phyloP scores from a whole-genome alignment of 78 protist species.

The Creolimax fragrantissima region DNA sequence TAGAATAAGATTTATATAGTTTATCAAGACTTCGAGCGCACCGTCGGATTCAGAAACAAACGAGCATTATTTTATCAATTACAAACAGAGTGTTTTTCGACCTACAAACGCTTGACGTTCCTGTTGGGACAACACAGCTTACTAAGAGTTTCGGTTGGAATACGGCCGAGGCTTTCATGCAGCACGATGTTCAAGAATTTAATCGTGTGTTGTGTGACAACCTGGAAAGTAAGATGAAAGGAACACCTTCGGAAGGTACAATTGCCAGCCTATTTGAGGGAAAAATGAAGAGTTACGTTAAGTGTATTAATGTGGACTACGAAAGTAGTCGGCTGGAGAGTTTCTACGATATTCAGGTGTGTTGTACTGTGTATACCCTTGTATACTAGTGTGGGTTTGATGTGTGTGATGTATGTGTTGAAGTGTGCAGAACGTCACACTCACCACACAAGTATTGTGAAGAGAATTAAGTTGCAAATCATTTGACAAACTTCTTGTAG shows the following conservation, averaged over 20 bases:
- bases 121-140: conserved; percentile 67
- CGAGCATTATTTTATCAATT: too few species aligned
- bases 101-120: conserved; percentile 41
- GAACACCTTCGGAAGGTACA: conserved; percentile 76
- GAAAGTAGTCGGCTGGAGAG: background rate
- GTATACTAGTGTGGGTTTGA: too few species aligned
- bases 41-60: too few species aligned
- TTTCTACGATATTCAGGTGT: conserved; percentile 44
- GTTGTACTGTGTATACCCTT: too few species aligned
- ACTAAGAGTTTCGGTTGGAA: conserved; percentile 92
- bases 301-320: conserved; percentile 77
- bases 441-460: too few species aligned
- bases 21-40: too few species aligned
- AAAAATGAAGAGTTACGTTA: conserved; percentile 60
- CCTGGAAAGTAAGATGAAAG: conserved; percentile 87
- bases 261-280: conserved; percentile 80
- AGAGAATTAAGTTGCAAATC: too few species aligned
- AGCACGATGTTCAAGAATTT: conserved; percentile 96
- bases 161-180: conserved; percentile 75
- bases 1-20: too few species aligned
- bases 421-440: too few species aligned
- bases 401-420: too few species aligned
- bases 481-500: too few species aligned
- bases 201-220: conserved; percentile 87
- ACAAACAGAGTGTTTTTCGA: conserved; percentile 38